A percentile compares a stretch with the other conserved stretches of the same genome.
Conservation (phyloP, 306 rosid species). For the Quillaja saponaria region DNA sequence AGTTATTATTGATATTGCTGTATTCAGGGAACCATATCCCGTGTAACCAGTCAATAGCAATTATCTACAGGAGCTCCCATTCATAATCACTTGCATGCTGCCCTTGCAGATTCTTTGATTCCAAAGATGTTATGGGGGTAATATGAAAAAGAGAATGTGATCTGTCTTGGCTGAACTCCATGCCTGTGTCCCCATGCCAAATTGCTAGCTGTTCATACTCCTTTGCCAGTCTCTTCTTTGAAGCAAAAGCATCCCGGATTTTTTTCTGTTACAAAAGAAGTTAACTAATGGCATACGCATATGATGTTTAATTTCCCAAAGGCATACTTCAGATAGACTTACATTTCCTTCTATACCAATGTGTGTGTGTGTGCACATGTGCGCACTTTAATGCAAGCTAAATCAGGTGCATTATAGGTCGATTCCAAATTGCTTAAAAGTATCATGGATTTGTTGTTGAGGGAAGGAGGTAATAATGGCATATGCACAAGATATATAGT, state of each 20-base stretch:
- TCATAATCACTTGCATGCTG: conserved; percentile 57
- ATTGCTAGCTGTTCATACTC: conserved; percentile 84
- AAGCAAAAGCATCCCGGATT: conserved; percentile 69
- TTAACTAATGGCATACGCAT: not conserved
- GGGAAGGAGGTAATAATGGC: not conserved
- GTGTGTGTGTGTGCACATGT: too few species aligned
- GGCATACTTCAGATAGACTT: too few species aligned
- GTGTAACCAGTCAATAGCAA: conserved; percentile 7
- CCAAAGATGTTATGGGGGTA: conserved; percentile 27
- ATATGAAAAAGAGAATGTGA: conserved; percentile 27
- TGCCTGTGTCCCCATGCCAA: conserved; percentile 74
- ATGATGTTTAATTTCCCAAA: too few species aligned
- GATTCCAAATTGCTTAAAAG: too few species aligned
- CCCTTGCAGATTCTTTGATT: conserved; percentile 25
- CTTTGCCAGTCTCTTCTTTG: conserved; percentile 71
- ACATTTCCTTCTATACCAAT: too few species aligned
- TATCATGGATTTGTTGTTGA: too few species aligned
- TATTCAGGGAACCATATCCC: conserved; percentile 6
- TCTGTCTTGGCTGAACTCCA: conserved; percentile 24
- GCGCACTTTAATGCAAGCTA: too few species aligned
- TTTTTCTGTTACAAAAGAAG: conserved; percentile 48
- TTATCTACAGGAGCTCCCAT: conserved; percentile 76
- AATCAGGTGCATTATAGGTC: too few species aligned
- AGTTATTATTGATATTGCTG: conserved; percentile 18
- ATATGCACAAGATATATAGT: conserved; percentile 7